Conservation (phyloP, 495 filamentous ascomycete genomes). For the Bombardia bombarda region DNA sequence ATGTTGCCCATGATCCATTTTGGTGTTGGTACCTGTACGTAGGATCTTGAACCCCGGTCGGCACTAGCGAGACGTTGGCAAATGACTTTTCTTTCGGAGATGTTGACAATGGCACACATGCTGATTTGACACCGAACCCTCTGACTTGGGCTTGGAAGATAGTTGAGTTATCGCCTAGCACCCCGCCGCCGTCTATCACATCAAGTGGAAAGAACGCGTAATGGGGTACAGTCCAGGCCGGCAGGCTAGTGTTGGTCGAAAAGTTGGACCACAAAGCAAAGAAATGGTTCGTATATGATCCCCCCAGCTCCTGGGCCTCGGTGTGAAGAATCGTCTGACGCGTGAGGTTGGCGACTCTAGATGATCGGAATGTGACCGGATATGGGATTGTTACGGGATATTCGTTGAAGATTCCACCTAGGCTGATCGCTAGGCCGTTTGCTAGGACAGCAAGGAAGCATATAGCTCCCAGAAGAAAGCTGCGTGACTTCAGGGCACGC, state of each 20-base stretch:
- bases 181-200: conserved; percentile 9
- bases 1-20: conserved; percentile 2
- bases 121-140: background rate
- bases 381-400: background rate
- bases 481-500: background rate
- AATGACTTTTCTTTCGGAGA: background rate
- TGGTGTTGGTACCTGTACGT: background rate
- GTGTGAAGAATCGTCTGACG: background rate
- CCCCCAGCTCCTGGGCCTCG: background rate
- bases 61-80: background rate
- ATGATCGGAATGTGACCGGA: background rate
- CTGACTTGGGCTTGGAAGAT: background rate
- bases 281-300: conserved; percentile 15
- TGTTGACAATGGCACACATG: background rate
- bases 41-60: background rate
- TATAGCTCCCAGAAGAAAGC: background rate
- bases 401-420: background rate
- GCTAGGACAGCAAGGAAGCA: background rate
- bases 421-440: background rate
- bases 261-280: conserved; percentile 26
- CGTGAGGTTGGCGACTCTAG: background rate
- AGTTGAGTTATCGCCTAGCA: background rate
- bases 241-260: conserved; percentile 14
- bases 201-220: conserved; percentile 29
- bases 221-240: conserved; percentile 26